A percentile compares a stretch with the other conserved stretches of the same genome.
Conservation (phyloP, 495 filamentous ascomycete species). For the Sporormia fimetaria region DNA sequence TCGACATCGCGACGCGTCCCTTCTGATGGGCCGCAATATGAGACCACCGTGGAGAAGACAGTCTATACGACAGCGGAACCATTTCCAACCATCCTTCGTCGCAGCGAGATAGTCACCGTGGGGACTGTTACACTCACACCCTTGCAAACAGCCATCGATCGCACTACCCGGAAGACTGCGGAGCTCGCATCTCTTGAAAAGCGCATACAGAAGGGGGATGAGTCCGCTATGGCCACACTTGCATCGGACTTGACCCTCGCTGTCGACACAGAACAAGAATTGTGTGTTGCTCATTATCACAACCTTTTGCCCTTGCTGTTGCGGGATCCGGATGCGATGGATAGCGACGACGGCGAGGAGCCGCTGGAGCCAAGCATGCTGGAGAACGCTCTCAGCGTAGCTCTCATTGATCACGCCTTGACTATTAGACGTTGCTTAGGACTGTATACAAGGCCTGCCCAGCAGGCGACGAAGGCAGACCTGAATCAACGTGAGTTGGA, state of each 20-base stretch:
- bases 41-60: slow-evolving; percentile 74
- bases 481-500: slow-evolving; percentile 34
- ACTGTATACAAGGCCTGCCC: slow-evolving; percentile 49
- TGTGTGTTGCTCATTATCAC: slow-evolving; percentile 65
- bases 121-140: slow-evolving; percentile 57
- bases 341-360: slow-evolving; percentile 34
- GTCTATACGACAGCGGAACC: slow-evolving; percentile 73
- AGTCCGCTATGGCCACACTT: slow-evolving; percentile 49
- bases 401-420: slow-evolving; percentile 79
- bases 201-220: slow-evolving; percentile 62
- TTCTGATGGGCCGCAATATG: slow-evolving; percentile 49
- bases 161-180: slow-evolving; percentile 80
- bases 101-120: slow-evolving; percentile 70
- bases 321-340: slow-evolving; percentile 35
- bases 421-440: slow-evolving; percentile 72
- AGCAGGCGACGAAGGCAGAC: slow-evolving; percentile 48
- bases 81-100: slow-evolving; percentile 83
- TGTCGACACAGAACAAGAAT: slow-evolving; percentile 53
- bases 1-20: slow-evolving; percentile 57
- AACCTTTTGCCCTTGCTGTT: slow-evolving; percentile 48
- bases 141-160: slow-evolving; percentile 77
- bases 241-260: slow-evolving; percentile 64
- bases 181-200: slow-evolving; percentile 69
- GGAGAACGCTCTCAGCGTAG: slow-evolving; percentile 73
- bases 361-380: slow-evolving; percentile 50